These are phyloP conservation scores for Gynochthodes officinalis DNA, from an alignment of 257 asterid species.

Conservation along the genomic window DNA sequence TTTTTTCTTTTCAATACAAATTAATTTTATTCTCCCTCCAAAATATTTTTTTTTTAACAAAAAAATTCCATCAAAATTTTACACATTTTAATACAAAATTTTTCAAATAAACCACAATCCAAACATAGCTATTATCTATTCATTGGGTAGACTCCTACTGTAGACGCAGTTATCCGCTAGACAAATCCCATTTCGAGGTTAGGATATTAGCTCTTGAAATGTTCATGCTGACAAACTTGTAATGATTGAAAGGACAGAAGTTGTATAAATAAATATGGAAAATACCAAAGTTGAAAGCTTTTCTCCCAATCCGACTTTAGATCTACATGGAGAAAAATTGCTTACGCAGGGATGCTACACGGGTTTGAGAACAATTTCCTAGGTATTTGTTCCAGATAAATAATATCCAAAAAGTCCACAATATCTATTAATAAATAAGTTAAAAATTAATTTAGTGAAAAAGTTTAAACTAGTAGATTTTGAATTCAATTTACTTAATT, in stretches of 20 bases:
- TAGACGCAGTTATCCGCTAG: not conserved
- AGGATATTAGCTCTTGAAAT: not conserved
- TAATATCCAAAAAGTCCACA: too few relatives aligned
- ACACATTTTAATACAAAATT: too few relatives aligned
- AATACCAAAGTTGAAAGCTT: constrained; percentile 27
- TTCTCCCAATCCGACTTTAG: constrained; percentile 42
- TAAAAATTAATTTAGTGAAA: too few relatives aligned
- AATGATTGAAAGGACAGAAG: not conserved
- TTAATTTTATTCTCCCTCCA: too few relatives aligned
- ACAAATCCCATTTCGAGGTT: not conserved
- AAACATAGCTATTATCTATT: not conserved
- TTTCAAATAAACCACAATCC: too few relatives aligned
- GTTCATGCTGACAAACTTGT: not conserved
- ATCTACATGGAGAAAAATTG: constrained; percentile 79
- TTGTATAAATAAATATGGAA: constrained; percentile 38
- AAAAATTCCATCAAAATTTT: too few relatives aligned
- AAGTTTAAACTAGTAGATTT: too few relatives aligned
- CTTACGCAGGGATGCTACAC: constrained; percentile 93
- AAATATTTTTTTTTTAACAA: too few relatives aligned
- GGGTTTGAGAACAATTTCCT: constrained; percentile 89
- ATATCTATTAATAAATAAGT: too few relatives aligned
- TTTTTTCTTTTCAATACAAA: too few relatives aligned
- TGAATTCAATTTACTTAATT: too few relatives aligned
- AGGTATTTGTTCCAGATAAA: too few relatives aligned
- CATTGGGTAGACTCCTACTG: not conserved